Conservation (phyloP, 139 green algal genomes). For the Dunaliella primolecta region DNA sequence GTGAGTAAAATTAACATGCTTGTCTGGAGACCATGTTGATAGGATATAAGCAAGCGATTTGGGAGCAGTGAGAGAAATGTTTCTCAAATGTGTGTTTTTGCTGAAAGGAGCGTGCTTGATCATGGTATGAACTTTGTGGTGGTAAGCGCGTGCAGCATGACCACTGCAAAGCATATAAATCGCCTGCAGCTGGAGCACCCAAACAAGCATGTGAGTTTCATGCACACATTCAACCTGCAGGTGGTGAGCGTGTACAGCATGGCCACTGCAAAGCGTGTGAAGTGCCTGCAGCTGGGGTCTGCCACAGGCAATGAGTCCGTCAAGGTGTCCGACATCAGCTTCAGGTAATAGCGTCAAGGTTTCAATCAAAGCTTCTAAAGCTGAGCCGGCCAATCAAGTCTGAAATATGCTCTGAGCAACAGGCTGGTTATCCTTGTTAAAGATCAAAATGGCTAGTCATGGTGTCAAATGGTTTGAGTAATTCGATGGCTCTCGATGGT, state of each 20-base stretch:
- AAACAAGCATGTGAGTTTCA: background rate
- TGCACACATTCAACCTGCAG: background rate
- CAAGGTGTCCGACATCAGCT: slow-evolving; percentile 4
- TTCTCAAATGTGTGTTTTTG: too few species aligned
- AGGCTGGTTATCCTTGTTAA: background rate
- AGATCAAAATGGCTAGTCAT: background rate
- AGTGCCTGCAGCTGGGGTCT: slow-evolving; percentile 10
- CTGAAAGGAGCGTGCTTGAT: too few species aligned
- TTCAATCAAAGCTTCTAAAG: too few species aligned
- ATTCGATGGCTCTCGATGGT: background rate
- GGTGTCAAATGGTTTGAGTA: background rate
- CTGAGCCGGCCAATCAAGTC: too few species aligned
- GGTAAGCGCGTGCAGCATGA: background rate
- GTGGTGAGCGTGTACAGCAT: slow-evolving; percentile 34
- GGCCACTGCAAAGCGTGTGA: slow-evolving; percentile 22
- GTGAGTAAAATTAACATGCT: too few species aligned
- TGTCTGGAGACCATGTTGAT: background rate
- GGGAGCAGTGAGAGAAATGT: too few species aligned
- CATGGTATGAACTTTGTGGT: background rate
- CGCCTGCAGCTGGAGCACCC: background rate
- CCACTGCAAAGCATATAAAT: background rate
- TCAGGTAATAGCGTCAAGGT: too few species aligned
- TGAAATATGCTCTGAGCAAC: too few species aligned
- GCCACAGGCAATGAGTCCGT: background rate
- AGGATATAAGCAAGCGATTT: background rate